Conservation (phyloP, 2,329 filamentous ascomycete genomes). For the Dactylellina sp. region DNA sequence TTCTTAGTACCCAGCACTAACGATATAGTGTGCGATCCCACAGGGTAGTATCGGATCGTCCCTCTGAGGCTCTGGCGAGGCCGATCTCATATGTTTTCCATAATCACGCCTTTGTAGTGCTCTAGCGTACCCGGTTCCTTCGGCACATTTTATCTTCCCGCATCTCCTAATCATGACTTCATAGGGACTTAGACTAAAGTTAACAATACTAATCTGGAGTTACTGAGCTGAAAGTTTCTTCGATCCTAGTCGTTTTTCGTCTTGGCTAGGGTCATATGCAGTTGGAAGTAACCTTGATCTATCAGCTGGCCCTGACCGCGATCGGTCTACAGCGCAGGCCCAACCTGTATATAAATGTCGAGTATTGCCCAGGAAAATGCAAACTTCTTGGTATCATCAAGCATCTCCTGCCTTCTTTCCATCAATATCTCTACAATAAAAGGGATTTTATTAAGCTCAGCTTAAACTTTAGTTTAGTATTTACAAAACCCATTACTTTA, state of each 20-base stretch:
- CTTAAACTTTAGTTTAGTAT: too few relatives aligned
- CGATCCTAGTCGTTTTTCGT: slow-evolving; percentile 5
- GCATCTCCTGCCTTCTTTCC: slow-evolving; percentile 12
- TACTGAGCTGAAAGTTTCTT: not conserved
- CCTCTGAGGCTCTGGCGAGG: slow-evolving; percentile 46
- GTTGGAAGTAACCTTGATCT: slow-evolving; percentile 9
- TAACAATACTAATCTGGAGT: not conserved
- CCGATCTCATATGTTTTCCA: slow-evolving; percentile 34
- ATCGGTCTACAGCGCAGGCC: not conserved
- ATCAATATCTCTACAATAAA: not conserved
- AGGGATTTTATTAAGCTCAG: too few relatives aligned
- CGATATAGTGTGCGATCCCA: slow-evolving; percentile 23
- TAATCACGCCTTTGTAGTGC: slow-evolving; percentile 10
- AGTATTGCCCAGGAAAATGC: slow-evolving; percentile 3
- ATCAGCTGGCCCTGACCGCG: not conserved
- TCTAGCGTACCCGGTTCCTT: slow-evolving; percentile 27
- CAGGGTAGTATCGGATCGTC: slow-evolving; percentile 55
- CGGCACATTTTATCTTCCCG: slow-evolving; percentile 47
- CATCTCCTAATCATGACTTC: slow-evolving; percentile 48
- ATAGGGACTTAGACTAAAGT: slow-evolving; percentile 3
- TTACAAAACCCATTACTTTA: too few relatives aligned
- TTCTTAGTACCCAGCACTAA: slow-evolving; percentile 48
- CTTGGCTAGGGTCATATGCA: not conserved
- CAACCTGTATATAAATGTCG: slow-evolving; percentile 40
- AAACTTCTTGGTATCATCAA: slow-evolving; percentile 16